Evolutionary conservation across 345 rosid species (phyloP).

Genomic region (Salix exigua): DNA sequence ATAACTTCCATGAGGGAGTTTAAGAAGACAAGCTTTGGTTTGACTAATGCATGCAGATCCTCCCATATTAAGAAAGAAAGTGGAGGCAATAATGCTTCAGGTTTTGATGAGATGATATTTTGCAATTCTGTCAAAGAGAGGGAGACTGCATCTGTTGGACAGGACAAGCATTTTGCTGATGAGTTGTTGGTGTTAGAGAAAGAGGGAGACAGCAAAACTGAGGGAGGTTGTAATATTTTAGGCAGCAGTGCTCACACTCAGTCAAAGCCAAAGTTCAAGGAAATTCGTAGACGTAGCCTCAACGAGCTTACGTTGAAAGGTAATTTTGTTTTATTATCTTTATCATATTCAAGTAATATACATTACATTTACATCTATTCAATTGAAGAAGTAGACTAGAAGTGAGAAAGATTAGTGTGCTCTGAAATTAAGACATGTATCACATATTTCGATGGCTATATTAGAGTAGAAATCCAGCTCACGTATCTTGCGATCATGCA

Average conservation of each 20-base stretch:
- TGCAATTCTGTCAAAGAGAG: constrained; percentile 12
- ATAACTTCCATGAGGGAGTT: constrained; percentile 10
- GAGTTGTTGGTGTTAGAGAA: constrained; percentile 16
- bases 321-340: constrained; percentile 13
- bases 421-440: background rate
- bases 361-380: background rate
- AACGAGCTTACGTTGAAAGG: constrained; percentile 42
- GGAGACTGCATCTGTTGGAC: constrained; percentile 5
- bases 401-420: background rate
- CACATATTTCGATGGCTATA: background rate
- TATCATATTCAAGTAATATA: background rate
- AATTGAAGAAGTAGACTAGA: background rate
- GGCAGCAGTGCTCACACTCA: constrained; percentile 8
- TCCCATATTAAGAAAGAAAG: constrained; percentile 15
- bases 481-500: too few relatives aligned
- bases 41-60: constrained; percentile 14
- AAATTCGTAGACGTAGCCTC: constrained; percentile 46
- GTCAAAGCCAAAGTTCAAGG: constrained; percentile 29
- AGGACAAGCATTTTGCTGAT: constrained; percentile 15
- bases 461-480: background rate
- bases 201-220: constrained; percentile 11
- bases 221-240: background rate
- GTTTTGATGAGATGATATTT: constrained; percentile 14
- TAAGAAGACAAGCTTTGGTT: constrained; percentile 1
- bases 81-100: constrained; percentile 3